Conservation (phyloP, 352 stramenopile genomes). For the Globisporangium alternatum region DNA sequence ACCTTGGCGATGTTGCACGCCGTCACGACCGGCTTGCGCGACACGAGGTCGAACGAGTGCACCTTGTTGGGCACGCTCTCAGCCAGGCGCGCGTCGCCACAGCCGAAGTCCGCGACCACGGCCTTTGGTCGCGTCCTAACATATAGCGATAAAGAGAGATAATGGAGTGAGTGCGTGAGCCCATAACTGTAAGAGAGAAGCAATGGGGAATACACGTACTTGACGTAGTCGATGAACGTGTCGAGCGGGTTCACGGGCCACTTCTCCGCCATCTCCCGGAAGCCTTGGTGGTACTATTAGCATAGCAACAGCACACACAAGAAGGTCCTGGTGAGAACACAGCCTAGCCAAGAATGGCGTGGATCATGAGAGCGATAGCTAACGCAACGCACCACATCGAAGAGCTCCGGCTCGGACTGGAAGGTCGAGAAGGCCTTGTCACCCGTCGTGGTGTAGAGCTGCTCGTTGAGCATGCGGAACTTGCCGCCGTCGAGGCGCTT, state of each 20-base stretch:
- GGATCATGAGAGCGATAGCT: neutral
- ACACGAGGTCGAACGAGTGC: conserved; percentile 98
- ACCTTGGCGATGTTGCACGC: conserved; percentile 97
- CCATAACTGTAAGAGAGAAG: neutral
- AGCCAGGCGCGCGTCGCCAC: conserved; percentile 95
- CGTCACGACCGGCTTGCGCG: conserved; percentile 87
- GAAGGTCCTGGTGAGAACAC: neutral
- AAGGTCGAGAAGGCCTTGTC: conserved; percentile 90
- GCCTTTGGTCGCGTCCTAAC: conserved; percentile 55
- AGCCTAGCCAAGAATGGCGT: neutral
- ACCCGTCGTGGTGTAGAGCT: conserved; percentile 97
- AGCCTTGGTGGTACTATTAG: conserved; percentile 95
- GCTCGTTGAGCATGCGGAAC: conserved; percentile 99
- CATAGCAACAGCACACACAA: neutral
- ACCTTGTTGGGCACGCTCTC: conserved; percentile 89
- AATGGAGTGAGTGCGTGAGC: neutral
- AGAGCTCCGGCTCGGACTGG: conserved; percentile 92
- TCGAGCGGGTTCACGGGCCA: conserved; percentile 98
- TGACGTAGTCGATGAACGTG: conserved; percentile 95
- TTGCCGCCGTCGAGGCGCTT: conserved; percentile 90
- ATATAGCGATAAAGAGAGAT: neutral
- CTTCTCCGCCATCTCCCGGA: conserved; percentile 94
- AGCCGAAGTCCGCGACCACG: conserved; percentile 97
- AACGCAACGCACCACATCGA: conserved; percentile 74
- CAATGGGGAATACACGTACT: conserved; percentile 33